Evolutionary conservation across 2,329 filamentous ascomycete genomes (phyloP), one percentile per base, ranked within the genome.

Genomic region (Exophiala spinifera): DNA sequence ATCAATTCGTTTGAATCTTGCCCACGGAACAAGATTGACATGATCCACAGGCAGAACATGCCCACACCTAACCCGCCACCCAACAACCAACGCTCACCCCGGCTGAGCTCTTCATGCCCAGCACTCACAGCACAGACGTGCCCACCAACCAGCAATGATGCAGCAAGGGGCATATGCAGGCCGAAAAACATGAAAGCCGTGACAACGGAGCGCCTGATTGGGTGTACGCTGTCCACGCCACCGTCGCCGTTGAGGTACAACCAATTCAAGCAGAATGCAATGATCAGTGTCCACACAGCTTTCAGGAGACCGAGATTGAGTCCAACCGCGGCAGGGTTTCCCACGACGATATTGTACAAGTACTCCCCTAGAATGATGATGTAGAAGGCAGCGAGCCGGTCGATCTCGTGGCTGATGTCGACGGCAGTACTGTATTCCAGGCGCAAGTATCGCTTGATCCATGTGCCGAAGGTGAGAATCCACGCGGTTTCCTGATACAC

Each of bases 311-410:
- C 69, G 1, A 68, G 46, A 20, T 75, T 77, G 40, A 78, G 64
- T 0, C 76, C 76, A 13, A 73, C 65, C 6, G 73, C 76, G 1
- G 76, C 74, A 40, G 75, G 74, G 23, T 73, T 72, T 3, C 74
- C 75, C 10, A 78, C 75, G 34, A 79, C 69, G 44, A 78, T 75
- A 53, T 71, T 71, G 55, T 77, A 78, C 14, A 78, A 67, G 57
- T 78, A 79, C 56, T 79, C 76, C 48, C 75, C 76, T 0, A 79
- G 70, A n/a, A 76, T 76, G 51, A 79, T 78, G 57, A 79, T 79
- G 63, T 75, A 78, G 57, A 79, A 79, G 13, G 75, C 76, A 0
- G 75, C 75, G 65, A 77, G 75, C 8, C 76, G 72, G 57, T 79
- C 76, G 31, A 78, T 69, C 59, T 79, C 76, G 56, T 79, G 76